phyloP scores from a whole-genome alignment of 495 filamentous ascomycete species.

The Rusavskia elegans region DNA sequence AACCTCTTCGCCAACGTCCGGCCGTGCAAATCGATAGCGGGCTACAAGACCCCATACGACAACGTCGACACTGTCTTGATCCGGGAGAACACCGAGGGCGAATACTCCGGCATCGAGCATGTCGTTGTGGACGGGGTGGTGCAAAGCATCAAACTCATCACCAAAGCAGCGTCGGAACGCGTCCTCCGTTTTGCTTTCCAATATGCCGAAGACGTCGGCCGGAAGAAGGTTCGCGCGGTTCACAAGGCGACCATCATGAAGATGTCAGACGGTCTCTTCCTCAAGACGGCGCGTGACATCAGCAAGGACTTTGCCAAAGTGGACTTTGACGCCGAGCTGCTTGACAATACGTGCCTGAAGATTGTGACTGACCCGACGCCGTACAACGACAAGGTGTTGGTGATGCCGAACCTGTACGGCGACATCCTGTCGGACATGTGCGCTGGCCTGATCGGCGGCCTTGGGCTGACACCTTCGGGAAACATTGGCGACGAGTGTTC shows the following conservation, averaged over 20 bases:
- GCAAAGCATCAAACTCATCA: constrained; percentile 98
- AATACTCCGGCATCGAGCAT: constrained; percentile 99
- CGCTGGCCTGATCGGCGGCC: constrained; percentile 92
- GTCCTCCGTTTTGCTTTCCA: constrained; percentile 96
- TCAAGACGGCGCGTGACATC: constrained; percentile 65
- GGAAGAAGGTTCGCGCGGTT: constrained; percentile 89
- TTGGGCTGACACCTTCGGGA: constrained; percentile 90
- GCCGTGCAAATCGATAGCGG: constrained; percentile 87
- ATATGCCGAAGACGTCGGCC: constrained; percentile 78
- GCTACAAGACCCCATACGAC: constrained; percentile 98
- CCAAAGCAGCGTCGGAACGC: constrained; percentile 77
- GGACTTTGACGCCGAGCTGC: constrained; percentile 88
- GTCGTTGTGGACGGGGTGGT: constrained; percentile 96
- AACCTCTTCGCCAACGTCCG: constrained; percentile 99
- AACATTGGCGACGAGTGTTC: constrained; percentile 99
- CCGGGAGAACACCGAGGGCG: constrained; percentile 98
- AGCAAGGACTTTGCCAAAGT: constrained; percentile 88
- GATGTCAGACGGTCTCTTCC: constrained; percentile 98
- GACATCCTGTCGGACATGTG: constrained; percentile 99
- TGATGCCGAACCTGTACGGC: constrained; percentile 99
- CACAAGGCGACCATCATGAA: constrained; percentile 99
- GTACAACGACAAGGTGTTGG: constrained; percentile 98
- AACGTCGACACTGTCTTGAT: constrained; percentile 94
- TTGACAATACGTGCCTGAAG: constrained; percentile 98
- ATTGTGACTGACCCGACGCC: constrained; percentile 86